Conservation (phyloP, 495 filamentous ascomycete genomes). For the Cudoniella acicularis region DNA sequence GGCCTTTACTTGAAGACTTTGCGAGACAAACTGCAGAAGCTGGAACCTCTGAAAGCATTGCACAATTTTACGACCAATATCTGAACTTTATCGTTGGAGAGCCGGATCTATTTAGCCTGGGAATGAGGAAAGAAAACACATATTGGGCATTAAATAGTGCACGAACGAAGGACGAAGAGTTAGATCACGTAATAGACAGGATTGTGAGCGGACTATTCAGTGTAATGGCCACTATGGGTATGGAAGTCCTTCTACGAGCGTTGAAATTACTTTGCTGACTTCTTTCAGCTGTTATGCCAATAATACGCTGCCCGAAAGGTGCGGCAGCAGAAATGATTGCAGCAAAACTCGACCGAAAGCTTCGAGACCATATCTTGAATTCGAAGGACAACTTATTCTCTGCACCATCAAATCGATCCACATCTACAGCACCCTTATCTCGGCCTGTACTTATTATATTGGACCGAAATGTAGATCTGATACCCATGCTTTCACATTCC, state of each 20-base stretch:
- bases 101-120: constrained; percentile 92
- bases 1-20: constrained; percentile 93
- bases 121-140: constrained; percentile 75
- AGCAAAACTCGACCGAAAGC: constrained; percentile 88
- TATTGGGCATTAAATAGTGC: constrained; percentile 96
- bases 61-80: constrained; percentile 95
- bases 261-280: constrained; percentile 41
- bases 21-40: constrained; percentile 80
- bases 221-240: constrained; percentile 92
- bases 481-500: constrained; percentile 98
- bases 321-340: constrained; percentile 94
- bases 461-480: constrained; percentile 91
- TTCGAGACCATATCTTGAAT: constrained; percentile 94
- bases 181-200: constrained; percentile 80
- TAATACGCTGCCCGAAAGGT: constrained; percentile 87
- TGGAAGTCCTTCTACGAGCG: not conserved
- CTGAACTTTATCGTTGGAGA: constrained; percentile 97
- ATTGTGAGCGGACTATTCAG: constrained; percentile 95
- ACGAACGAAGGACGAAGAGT: constrained; percentile 81
- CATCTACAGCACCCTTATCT: constrained; percentile 56
- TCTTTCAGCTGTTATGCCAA: constrained; percentile 64
- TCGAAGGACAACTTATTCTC: constrained; percentile 96
- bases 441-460: constrained; percentile 84
- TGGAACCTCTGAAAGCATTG: constrained; percentile 79
- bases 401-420: constrained; percentile 39